Evolutionary conservation across 2,329 filamentous ascomycete species (phyloP).

Genomic region (Neurospora sp.): DNA sequence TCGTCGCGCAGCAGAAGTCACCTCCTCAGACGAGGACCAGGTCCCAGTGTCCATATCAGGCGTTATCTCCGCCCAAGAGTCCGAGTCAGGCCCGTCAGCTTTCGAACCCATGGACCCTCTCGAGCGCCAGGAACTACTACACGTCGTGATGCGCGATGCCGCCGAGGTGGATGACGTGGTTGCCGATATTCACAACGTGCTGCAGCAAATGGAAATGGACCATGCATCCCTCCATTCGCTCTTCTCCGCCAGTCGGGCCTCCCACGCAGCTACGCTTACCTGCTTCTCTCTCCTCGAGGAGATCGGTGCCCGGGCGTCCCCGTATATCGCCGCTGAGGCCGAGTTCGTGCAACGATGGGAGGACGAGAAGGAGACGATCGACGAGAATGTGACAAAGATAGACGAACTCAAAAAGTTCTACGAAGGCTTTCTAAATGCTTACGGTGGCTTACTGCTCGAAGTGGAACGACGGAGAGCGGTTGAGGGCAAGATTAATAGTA

Average conservation of each 20-base stretch:
- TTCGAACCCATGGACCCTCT: conserved; percentile 64
- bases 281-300: conserved; percentile 59
- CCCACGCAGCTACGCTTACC: conserved; percentile 48
- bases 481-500: conserved; percentile 62
- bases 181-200: conserved; percentile 62
- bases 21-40: conserved; percentile 31
- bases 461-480: conserved; percentile 64
- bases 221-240: conserved; percentile 27
- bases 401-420: conserved; percentile 73
- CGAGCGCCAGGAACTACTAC: conserved; percentile 75
- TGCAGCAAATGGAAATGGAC: conserved; percentile 66
- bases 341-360: conserved; percentile 62
- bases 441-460: conserved; percentile 77
- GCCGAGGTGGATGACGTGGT: conserved; percentile 58
- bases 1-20: conserved; percentile 57
- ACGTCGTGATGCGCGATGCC: conserved; percentile 65
- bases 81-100: conserved; percentile 18
- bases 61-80: conserved; percentile 51
- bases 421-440: conserved; percentile 74
- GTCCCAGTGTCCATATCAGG: conserved; percentile 51
- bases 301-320: conserved; percentile 55
- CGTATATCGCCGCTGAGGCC: conserved; percentile 54
- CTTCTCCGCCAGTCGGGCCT: conserved; percentile 32
- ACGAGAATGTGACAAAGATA: conserved; percentile 63
- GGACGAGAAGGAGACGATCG: conserved; percentile 62